Conservation (phyloP, 441 rosid genomes). For the Biscutella laevigata region DNA sequence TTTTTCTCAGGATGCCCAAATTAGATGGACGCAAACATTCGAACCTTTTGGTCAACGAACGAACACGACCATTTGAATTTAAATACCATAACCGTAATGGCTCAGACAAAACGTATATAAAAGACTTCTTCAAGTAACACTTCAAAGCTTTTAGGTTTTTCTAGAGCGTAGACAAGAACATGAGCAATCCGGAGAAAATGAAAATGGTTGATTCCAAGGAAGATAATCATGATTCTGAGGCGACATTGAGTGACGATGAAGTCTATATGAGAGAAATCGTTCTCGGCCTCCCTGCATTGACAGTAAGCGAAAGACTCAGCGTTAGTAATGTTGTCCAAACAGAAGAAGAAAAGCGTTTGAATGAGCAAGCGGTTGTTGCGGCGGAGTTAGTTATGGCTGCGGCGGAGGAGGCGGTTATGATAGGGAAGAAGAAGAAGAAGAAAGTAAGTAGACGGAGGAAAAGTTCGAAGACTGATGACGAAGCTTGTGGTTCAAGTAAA, state of each 20-base stretch:
- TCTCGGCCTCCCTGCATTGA: slow-evolving; percentile 15
- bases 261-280: not conserved
- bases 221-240: not conserved
- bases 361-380: slow-evolving; percentile 16
- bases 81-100: slow-evolving; percentile 5
- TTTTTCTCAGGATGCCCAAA: not conserved
- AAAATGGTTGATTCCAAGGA: not conserved
- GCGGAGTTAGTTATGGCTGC: slow-evolving; percentile 14
- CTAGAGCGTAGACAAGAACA: not conserved
- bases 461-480: not conserved
- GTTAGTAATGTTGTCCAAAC: not conserved
- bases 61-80: slow-evolving; percentile 12
- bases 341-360: not conserved
- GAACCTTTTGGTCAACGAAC: slow-evolving; percentile 3
- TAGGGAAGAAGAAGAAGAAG: slow-evolving; percentile 3
- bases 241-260: not conserved
- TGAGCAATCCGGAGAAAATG: not conserved
- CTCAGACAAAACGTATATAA: not conserved
- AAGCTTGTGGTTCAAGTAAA: not conserved
- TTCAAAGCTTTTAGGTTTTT: fast-evolving
- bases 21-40: slow-evolving; percentile 1
- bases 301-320: too few species aligned
- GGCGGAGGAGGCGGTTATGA: slow-evolving; percentile 13
- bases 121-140: not conserved
- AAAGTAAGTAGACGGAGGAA: not conserved